Conservation (phyloP, 2,329 filamentous ascomycete species). For the Lojkania enalia region DNA sequence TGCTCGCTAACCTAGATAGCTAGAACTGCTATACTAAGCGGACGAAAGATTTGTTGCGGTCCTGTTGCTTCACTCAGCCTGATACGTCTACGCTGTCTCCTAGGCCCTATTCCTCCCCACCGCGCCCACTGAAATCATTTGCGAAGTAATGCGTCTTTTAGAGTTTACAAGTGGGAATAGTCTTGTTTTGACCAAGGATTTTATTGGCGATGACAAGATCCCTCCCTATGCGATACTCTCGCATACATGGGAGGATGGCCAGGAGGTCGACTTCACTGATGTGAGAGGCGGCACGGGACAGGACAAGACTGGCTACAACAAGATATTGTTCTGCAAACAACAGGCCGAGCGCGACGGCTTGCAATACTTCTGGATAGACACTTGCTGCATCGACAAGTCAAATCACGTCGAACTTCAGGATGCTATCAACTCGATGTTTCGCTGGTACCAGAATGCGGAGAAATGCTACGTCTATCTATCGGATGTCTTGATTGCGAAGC, state of each 20-base stretch:
- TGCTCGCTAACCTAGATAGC: background rate
- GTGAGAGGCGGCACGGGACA: background rate
- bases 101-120: background rate
- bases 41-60: background rate
- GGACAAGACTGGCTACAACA: background rate
- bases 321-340: background rate
- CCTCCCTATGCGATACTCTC: background rate
- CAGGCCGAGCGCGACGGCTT: background rate
- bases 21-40: background rate
- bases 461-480: slow-evolving; percentile 4
- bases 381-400: background rate
- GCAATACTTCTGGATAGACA: background rate
- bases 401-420: no score
- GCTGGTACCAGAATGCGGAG: slow-evolving; percentile 4
- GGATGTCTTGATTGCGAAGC: slow-evolving; percentile 1
- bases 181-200: background rate
- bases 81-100: background rate
- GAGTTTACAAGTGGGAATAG: background rate
- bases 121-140: background rate
- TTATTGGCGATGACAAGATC: background rate
- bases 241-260: background rate
- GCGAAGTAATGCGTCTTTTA: background rate
- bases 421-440: no score
- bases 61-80: background rate
- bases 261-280: background rate